A percentile compares a stretch with the other conserved stretches of the same genome.
Conservation (phyloP, 2,329 filamentous ascomycete genomes). For the Sporothrix brunneoviolacea region DNA sequence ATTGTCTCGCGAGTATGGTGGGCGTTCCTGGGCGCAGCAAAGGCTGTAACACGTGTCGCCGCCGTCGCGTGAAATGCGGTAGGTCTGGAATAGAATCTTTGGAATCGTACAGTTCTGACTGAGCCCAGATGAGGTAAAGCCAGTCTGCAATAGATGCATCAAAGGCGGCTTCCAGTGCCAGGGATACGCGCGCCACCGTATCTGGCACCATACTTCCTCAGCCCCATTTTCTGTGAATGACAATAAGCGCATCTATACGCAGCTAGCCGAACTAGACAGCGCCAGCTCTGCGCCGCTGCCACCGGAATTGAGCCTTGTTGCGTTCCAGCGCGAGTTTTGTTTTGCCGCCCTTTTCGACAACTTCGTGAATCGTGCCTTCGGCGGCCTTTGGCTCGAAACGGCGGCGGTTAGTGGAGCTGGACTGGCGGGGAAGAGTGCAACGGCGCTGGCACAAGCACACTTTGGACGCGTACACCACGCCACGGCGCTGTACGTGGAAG, state of each 20-base stretch:
- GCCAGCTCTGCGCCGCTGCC: neutral
- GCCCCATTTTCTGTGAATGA: neutral
- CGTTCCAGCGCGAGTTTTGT: neutral
- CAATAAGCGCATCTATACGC: too few relatives aligned
- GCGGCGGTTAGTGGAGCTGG: neutral
- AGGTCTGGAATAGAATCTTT: neutral
- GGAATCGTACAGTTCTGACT: too few relatives aligned
- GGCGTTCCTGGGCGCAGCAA: constrained; percentile 8
- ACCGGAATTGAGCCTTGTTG: neutral
- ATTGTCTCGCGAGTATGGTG: too few relatives aligned
- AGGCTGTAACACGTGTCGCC: constrained; percentile 6
- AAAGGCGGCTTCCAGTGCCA: constrained; percentile 1
- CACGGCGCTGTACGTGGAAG: too few relatives aligned
- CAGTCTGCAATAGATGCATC: neutral
- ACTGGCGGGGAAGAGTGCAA: too few relatives aligned
- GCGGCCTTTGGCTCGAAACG: neutral
- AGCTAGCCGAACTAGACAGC: too few relatives aligned
- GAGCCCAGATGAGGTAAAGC: constrained; percentile 1
- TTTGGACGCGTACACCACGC: too few relatives aligned
- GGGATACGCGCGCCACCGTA: neutral
- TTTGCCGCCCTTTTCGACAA: constrained; percentile 1
- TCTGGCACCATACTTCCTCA: constrained; percentile 5
- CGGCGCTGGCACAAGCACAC: too few relatives aligned
- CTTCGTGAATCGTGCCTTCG: constrained; percentile 1
- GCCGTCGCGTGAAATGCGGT: constrained; percentile 2